These are phyloP conservation scores for Tolypocladium nubicola DNA, from an alignment of 2,329 filamentous ascomycete species.

Conservation along the genomic window DNA sequence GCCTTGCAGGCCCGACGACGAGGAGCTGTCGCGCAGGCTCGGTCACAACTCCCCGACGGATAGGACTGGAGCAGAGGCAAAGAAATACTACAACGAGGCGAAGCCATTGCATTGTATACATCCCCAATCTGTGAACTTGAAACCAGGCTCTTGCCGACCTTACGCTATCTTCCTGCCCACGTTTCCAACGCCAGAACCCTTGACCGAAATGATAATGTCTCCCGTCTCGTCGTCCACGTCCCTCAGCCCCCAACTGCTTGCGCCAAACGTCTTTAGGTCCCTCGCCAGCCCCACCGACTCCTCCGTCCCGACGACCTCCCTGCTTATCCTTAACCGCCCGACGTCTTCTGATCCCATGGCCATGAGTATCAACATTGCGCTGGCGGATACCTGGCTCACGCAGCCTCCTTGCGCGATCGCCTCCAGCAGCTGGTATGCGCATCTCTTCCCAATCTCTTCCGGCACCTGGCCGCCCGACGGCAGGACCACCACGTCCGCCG, in stretches of 20 bases:
- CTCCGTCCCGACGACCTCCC: constrained; percentile 71
- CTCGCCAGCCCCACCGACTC: constrained; percentile 70
- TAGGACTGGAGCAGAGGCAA: constrained; percentile 3
- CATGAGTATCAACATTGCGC: constrained; percentile 79
- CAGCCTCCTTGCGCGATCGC: constrained; percentile 74
- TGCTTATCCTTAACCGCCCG: constrained; percentile 71
- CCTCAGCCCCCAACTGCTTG: constrained; percentile 81
- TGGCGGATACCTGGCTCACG: constrained; percentile 58
- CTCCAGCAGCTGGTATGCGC: constrained; percentile 83
- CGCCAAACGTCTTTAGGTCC: constrained; percentile 81
- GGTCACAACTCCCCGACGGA: constrained; percentile 7
- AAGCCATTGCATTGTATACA: not conserved
- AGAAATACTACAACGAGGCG: not conserved
- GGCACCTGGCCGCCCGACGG: constrained; percentile 72
- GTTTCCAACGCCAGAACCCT: constrained; percentile 88
- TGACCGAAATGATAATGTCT: constrained; percentile 81
- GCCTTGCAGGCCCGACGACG: constrained; percentile 34
- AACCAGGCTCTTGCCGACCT: constrained; percentile 7
- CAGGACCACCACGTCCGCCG: constrained; percentile 69
- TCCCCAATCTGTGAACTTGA: not conserved
- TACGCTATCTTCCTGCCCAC: constrained; percentile 79
- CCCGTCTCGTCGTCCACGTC: constrained; percentile 57
- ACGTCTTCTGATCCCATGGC: constrained; percentile 97
- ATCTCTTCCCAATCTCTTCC: constrained; percentile 81
- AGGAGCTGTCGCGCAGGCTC: constrained; percentile 20